Evolutionary conservation across 1,139 yeast genomes (phyloP), one percentile per base, ranked within the genome.

Genomic region (Lodderomyces beijingensis): DNA sequence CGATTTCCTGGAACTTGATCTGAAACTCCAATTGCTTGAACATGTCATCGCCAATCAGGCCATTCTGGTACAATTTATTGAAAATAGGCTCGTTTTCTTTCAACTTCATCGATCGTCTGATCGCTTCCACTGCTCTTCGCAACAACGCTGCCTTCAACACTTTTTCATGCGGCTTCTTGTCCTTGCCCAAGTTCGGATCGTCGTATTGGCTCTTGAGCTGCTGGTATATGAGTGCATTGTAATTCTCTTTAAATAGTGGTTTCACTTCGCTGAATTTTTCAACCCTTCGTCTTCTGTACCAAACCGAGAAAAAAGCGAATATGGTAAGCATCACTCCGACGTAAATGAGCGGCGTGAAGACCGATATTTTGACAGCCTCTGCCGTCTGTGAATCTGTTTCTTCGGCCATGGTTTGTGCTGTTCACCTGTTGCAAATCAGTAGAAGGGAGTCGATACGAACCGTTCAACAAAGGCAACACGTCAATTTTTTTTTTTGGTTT

Each of bases 41-140:
- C 29, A 85, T 66, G 37, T 85, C 94, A 50, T 91, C 97, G 22
- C 96, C 96, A 41, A 91, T 79, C 21, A 89, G 77, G 1, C 97
- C 97, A 35, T 77, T 79, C 50, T 89, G 93, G 54, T 88, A 89
- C 42, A 91, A 66, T 32, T 73, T 67, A 34, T 75, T 76, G 49
- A 86, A 74, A 33, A 72, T 75, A 4, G 81, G 80, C 55, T 81
- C 83, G 44, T 73, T 65, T 47, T 84, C 89, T 55, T 87, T 83
- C 55, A 88, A 64, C 49, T 78, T 74, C 56, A 82, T 65, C 45
- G 82, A 62, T 45, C 87, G 67, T 45, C 85, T 70, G 37, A 83
- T 64, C 27, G 82, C 83, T 55, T 83, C 91, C 10, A 79, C 76
- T 1, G 86, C 88, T 56, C 89, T 68, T 49, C 81, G 70, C 42